Conservation (phyloP, 2,329 filamentous ascomycete species). For the Calonectria montana region DNA sequence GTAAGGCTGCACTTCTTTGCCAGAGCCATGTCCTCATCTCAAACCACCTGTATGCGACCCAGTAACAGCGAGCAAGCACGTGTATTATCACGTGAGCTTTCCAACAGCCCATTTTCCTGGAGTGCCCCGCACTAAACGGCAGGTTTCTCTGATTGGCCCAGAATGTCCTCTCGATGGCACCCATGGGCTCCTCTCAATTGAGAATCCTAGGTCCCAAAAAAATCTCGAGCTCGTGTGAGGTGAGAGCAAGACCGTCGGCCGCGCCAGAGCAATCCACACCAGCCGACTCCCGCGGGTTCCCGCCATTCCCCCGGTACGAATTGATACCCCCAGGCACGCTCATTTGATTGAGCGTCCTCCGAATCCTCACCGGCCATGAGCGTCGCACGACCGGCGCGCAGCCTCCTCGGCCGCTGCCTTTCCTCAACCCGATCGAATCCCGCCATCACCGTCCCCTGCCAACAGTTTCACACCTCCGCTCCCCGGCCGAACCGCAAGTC, state of each 20-base stretch:
- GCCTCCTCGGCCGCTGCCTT: conserved; percentile 64
- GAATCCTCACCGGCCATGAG: conserved; percentile 59
- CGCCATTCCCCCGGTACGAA: conserved; percentile 22
- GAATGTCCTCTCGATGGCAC: conserved; percentile 17
- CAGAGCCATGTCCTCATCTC: no score
- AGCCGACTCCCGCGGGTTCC: conserved; percentile 20
- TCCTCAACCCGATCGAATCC: conserved; percentile 45
- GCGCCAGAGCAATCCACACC: conserved; percentile 25
- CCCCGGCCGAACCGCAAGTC: conserved; percentile 59
- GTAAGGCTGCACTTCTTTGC: no score
- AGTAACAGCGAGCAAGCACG: neutral
- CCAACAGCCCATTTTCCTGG: neutral
- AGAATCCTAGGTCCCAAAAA: conserved; percentile 44
- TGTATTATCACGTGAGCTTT: neutral
- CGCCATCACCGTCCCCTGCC: conserved; percentile 45
- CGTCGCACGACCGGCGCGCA: conserved; percentile 64
- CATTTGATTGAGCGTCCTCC: conserved; percentile 12
- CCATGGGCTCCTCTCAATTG: conserved; percentile 39
- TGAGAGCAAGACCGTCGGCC: conserved; percentile 25
- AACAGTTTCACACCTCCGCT: conserved; percentile 64
- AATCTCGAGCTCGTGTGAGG: conserved; percentile 48
- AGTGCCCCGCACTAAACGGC: neutral
- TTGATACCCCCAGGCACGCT: conserved; percentile 9
- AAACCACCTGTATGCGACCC: neutral
- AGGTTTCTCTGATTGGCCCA: conserved; percentile 33